phyloP scores from a whole-genome alignment of 257 asterid species.

The Lavandula angustifolia region DNA sequence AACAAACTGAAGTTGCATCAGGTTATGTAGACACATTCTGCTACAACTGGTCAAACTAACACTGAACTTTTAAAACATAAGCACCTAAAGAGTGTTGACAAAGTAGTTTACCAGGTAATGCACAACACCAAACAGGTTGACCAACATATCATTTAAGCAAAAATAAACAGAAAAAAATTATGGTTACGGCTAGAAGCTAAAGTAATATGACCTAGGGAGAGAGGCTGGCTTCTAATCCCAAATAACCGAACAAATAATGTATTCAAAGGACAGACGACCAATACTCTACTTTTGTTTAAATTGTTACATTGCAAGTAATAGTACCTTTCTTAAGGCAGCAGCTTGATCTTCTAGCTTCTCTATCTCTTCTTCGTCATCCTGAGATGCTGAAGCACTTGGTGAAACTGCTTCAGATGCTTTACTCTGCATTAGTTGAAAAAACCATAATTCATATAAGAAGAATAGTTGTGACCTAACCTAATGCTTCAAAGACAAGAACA shows the following conservation, averaged over 20 bases:
- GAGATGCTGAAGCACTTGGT: constrained; percentile 44
- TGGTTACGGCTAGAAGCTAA: constrained; percentile 3
- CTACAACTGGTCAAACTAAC: no score
- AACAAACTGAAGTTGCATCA: no score
- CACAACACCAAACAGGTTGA: not conserved
- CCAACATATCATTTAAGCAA: not conserved
- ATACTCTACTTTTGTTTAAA: no score
- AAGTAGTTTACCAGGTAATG: no score
- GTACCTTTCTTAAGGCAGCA: constrained; percentile 63
- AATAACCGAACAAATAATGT: no score
- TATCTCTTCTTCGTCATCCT: constrained; percentile 61
- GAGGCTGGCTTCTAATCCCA: no score
- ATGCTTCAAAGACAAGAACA: not conserved
- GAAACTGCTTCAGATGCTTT: constrained; percentile 54
- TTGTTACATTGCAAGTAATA: no score
- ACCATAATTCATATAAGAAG: not conserved
- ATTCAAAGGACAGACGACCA: not conserved
- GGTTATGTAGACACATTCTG: no score
- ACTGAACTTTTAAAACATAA: no score
- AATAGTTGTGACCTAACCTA: not conserved
- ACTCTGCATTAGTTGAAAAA: constrained; percentile 43
- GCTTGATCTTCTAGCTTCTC: constrained; percentile 80
- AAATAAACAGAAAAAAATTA: not conserved
- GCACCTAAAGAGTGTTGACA: no score
- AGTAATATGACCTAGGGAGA: no score